Base-by-base conservation (phyloP, 192 early-diverging fungal species). In the Paraglomus occultum region DNA sequence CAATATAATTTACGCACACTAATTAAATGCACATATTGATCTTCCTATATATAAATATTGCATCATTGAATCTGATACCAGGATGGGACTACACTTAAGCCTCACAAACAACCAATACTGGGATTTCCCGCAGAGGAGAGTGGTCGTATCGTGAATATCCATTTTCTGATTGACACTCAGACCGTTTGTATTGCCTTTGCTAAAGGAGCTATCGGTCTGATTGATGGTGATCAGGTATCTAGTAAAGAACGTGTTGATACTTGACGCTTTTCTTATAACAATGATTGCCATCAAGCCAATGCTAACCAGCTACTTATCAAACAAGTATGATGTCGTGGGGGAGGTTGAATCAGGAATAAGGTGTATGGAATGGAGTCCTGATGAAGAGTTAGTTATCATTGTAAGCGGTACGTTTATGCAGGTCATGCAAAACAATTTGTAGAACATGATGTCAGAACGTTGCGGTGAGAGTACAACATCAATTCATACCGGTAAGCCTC, bases 281-380 rank as follows among this genome's bases (percentile, higher is more conserved):
- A 31, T 31, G 31, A 31, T 31, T 3, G 3, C 31, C 31, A 3
- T 31, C 31, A 31, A 31, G 31, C 3, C 31, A 31, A 31, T 31
- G 31, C 31, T 31, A 31, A 31, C 31, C 31, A 1, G 31, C 3
- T 31, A 31, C 1, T 31, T 31, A 31, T 31, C 31, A 31, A 31
- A 31, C 31, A 31, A 85, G 80, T 42, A 82, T n/a, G 87, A 88
- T 59, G 73, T 84, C 46, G 89, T 95, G 5, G 93, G 93, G 20
- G 76, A 79, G 20, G 85, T 95, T 2, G 93, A 94, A 65, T 79
- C 82, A 12, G 91, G 91, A 12, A 88, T 95, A 31, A 68, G 76
- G 22, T 80, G 82, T 58, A 87, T 91, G 79, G 79, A 76, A 45
- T 95, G 91, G 94, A 92, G 90, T 79, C 94, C 94, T 12, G 95